These are phyloP conservation scores for Pythium myriotylum DNA, from an alignment of 352 stramenopile species.

Conservation along the genomic window DNA sequence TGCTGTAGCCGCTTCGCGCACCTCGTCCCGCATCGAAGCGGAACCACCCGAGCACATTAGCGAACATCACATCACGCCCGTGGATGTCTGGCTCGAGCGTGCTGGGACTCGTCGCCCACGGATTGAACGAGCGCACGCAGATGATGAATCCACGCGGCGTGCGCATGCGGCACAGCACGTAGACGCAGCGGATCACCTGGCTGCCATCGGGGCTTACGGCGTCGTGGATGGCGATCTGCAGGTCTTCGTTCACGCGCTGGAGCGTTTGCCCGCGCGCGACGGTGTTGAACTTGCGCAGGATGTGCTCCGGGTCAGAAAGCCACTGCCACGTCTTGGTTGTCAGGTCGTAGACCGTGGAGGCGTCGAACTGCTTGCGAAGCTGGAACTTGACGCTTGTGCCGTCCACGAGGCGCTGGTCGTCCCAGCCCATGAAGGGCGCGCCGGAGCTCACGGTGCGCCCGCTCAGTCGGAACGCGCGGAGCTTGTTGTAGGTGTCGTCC, in stretches of 20 bases:
- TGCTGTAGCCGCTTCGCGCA: not conserved
- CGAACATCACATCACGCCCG: slow-evolving; percentile 23
- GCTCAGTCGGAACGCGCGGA: slow-evolving; percentile 57
- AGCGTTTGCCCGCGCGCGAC: slow-evolving; percentile 48
- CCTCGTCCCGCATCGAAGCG: slow-evolving; percentile 21
- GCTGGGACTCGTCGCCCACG: slow-evolving; percentile 22
- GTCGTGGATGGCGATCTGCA: slow-evolving; percentile 68
- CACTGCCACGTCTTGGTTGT: slow-evolving; percentile 68
- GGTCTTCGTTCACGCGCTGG: slow-evolving; percentile 74
- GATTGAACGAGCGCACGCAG: slow-evolving; percentile 61
- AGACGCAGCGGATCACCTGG: slow-evolving; percentile 63
- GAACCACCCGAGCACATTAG: slow-evolving; percentile 32
- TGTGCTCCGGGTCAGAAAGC: slow-evolving; percentile 58
- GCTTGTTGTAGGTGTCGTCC: slow-evolving; percentile 59
- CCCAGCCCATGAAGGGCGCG: slow-evolving; percentile 63
- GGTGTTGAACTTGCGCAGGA: slow-evolving; percentile 58
- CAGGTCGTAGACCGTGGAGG: slow-evolving; percentile 42
- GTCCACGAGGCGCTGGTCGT: slow-evolving; percentile 61
- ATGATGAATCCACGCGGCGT: slow-evolving; percentile 71
- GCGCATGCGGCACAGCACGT: slow-evolving; percentile 72
- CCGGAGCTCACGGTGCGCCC: slow-evolving; percentile 47
- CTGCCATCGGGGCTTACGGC: slow-evolving; percentile 38
- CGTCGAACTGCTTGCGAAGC: slow-evolving; percentile 59
- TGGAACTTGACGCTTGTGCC: slow-evolving; percentile 70
- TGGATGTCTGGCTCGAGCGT: slow-evolving; percentile 16